A percentile compares a stretch with the other conserved stretches of the same genome.
phyloP scores from a whole-genome alignment of 1,284 basidiomycete genomes.

The Caloboletus inedulis region DNA sequence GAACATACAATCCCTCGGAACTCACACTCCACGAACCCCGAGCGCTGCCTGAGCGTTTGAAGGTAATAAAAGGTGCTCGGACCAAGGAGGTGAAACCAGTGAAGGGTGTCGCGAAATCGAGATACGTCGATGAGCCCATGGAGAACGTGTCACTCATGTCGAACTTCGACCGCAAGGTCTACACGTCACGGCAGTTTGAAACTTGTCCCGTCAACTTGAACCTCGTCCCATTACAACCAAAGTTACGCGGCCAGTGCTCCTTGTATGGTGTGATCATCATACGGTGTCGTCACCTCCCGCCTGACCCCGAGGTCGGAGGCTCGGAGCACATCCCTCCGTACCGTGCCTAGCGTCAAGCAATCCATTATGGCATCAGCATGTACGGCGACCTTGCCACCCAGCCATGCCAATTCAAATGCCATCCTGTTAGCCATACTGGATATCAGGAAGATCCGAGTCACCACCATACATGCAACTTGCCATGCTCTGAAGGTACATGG shows the following conservation, averaged over 20 bases:
- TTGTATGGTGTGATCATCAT: neutral
- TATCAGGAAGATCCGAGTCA: neutral
- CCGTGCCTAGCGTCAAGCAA: neutral
- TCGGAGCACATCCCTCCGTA: neutral
- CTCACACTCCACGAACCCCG: neutral
- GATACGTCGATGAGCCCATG: neutral
- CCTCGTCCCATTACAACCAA: neutral
- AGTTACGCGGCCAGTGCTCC: neutral
- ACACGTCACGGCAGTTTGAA: neutral
- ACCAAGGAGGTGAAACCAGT: neutral
- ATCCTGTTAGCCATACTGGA: neutral
- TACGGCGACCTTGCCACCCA: neutral
- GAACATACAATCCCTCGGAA: no score
- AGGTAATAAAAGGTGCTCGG: neutral
- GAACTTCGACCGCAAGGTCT: neutral
- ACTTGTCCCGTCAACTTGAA: neutral
- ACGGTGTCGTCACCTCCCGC: neutral
- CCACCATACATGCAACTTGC: neutral
- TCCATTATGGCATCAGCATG: constrained; percentile 1
- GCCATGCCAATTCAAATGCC: constrained; percentile 17
- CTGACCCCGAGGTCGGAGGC: no score
- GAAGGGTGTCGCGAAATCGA: neutral
- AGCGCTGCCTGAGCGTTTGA: neutral
- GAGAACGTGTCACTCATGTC: no score
- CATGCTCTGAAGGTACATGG: constrained; percentile 3